Percentiles rank a stretch among this genome's conserved stretches.
Evolutionary conservation across 768 basidiomycete genomes (phyloP).

Genomic region (Antrodiella citrinella): DNA sequence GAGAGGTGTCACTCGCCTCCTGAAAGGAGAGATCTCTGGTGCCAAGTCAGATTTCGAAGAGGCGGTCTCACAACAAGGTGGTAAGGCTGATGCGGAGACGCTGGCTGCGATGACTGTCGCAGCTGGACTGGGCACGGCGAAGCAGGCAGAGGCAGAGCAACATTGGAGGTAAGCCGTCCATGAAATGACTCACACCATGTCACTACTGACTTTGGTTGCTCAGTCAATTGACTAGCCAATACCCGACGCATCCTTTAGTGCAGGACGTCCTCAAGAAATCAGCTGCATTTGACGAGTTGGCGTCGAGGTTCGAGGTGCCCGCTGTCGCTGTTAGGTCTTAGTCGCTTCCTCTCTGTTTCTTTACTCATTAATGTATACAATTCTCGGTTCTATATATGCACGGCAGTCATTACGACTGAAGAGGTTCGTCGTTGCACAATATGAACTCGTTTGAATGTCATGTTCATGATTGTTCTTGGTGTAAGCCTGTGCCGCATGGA

Average conservation of each 20-base stretch:
- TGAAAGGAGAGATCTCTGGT: slow-evolving; percentile 63
- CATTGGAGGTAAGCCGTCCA: slow-evolving; percentile 56
- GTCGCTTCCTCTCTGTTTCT: slow-evolving; percentile 8
- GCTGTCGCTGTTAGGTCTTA: slow-evolving; percentile 30
- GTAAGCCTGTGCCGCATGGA: too few relatives aligned
- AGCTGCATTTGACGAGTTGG: slow-evolving; percentile 53
- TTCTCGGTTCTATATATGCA: too few relatives aligned
- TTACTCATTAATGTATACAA: background rate
- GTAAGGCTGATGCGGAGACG: slow-evolving; percentile 49
- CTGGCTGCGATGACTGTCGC: slow-evolving; percentile 62
- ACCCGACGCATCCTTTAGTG: slow-evolving; percentile 66
- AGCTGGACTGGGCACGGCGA: slow-evolving; percentile 45
- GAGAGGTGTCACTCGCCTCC: slow-evolving; percentile 72
- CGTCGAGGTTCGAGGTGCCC: slow-evolving; percentile 55
- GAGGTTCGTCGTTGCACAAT: too few relatives aligned
- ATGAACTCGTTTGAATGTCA: too few relatives aligned
- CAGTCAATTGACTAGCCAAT: slow-evolving; percentile 38
- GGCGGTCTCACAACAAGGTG: slow-evolving; percentile 50
- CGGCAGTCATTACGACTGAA: too few relatives aligned
- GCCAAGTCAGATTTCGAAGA: slow-evolving; percentile 81
- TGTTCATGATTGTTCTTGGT: too few relatives aligned
- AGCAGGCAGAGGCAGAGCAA: slow-evolving; percentile 56
- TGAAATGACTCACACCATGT: slow-evolving; percentile 2
- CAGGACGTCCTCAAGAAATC: slow-evolving; percentile 53
- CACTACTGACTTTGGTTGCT: slow-evolving; percentile 1